These are phyloP conservation scores for Ophiostoma angusticollis DNA, from an alignment of 2,329 filamentous ascomycete genomes.

Conservation along the genomic window DNA sequence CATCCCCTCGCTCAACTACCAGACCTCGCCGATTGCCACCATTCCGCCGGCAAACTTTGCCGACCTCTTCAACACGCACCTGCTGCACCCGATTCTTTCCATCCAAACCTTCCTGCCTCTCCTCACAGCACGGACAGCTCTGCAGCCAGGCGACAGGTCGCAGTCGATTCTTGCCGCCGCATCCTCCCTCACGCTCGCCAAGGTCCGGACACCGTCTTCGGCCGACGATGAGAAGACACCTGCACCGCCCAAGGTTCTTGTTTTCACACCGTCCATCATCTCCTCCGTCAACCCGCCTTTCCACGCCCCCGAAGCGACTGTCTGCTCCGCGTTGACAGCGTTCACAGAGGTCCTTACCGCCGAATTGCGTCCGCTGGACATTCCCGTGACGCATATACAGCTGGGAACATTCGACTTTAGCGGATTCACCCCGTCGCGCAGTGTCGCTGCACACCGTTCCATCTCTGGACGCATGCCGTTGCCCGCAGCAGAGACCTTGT, in stretches of 20 bases:
- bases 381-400: conserved; percentile 77
- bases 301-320: conserved; percentile 72
- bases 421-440: conserved; percentile 40
- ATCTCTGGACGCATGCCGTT: conserved; percentile 26
- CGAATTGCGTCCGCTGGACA: conserved; percentile 62
- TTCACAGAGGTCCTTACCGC: conserved; percentile 70
- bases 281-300: conserved; percentile 68
- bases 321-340: conserved; percentile 75
- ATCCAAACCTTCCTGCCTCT: conserved; percentile 82
- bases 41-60: conserved; percentile 75
- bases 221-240: conserved; percentile 2
- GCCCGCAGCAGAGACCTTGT: conserved; percentile 41
- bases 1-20: conserved; percentile 69
- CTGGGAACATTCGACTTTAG: conserved; percentile 84
- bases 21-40: conserved; percentile 72
- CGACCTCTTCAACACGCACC: conserved; percentile 82
- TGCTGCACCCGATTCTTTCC: conserved; percentile 78
- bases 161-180: conserved; percentile 9
- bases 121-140: conserved; percentile 47
- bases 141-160: conserved; percentile 21
- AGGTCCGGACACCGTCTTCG: conserved; percentile 2
- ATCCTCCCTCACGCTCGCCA: conserved; percentile 3
- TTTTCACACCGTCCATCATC: conserved; percentile 70
- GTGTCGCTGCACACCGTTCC: conserved; percentile 10
- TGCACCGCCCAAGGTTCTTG: conserved; percentile 49